Conservation (phyloP, 2,329 filamentous ascomycete species). For the Myriangium duriaei region DNA sequence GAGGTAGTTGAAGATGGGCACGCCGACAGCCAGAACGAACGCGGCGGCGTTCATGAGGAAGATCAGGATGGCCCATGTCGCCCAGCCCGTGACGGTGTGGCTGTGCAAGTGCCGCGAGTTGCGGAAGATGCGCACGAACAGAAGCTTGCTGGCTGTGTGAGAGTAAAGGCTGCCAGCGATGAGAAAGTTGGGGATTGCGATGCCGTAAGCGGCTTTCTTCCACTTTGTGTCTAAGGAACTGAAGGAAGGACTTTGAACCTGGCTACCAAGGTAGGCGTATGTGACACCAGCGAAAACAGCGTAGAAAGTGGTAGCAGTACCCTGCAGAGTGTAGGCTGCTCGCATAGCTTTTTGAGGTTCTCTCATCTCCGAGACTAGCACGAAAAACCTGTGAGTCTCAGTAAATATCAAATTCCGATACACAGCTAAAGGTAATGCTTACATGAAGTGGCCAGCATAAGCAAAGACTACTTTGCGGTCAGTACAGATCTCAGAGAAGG, state of each 20-base stretch:
- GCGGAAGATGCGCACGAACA: constrained; percentile 40
- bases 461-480: too few species aligned
- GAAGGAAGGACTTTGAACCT: constrained; percentile 36
- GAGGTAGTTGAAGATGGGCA: constrained; percentile 43
- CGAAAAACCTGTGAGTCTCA: constrained; percentile 30
- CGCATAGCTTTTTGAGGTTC: constrained; percentile 40
- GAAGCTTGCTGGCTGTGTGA: constrained; percentile 40
- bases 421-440: background rate
- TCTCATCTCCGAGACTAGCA: constrained; percentile 42
- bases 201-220: constrained; percentile 39
- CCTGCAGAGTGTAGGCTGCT: constrained; percentile 38
- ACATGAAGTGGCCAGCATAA: constrained; percentile 41
- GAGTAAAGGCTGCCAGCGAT: constrained; percentile 39
- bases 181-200: constrained; percentile 39
- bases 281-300: constrained; percentile 38
- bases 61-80: constrained; percentile 35
- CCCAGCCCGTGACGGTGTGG: constrained; percentile 36
- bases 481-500: too few species aligned
- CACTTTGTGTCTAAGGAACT: constrained; percentile 34
- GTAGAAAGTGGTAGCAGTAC: constrained; percentile 39
- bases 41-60: constrained; percentile 35
- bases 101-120: constrained; percentile 34
- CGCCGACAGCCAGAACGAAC: constrained; percentile 33
- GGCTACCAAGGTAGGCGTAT: constrained; percentile 38
- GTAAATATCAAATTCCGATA: background rate